Conservation (phyloP, 352 stramenopile genomes). For the Globisporangium mamillatum region DNA sequence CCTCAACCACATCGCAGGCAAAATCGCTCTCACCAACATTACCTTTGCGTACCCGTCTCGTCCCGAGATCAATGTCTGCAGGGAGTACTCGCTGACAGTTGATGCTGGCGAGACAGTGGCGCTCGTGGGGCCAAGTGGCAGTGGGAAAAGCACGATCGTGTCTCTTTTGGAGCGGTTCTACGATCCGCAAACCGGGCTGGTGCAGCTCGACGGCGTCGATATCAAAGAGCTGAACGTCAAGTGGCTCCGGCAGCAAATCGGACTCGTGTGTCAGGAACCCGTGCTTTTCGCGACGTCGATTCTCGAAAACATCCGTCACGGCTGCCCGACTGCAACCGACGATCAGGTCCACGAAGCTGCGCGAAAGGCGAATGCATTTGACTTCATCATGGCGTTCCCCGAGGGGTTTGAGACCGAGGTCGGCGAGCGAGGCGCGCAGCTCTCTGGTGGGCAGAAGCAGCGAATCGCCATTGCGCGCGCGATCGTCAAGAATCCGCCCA, state of each 20-base stretch:
- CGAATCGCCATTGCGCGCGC: slow-evolving; percentile 18
- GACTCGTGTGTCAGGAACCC: slow-evolving; percentile 88
- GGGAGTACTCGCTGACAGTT: slow-evolving; percentile 56
- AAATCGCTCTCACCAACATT: slow-evolving; percentile 85
- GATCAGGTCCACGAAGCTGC: slow-evolving; percentile 42
- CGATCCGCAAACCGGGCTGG: slow-evolving; percentile 36
- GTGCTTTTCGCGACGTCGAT: slow-evolving; percentile 40
- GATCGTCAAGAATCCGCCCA: slow-evolving; percentile 86
- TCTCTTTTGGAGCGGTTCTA: slow-evolving; percentile 15
- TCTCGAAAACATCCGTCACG: slow-evolving; percentile 79
- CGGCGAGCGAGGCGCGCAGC: slow-evolving; percentile 78
- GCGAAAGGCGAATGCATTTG: slow-evolving; percentile 78
- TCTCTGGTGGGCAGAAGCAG: slow-evolving; percentile 44
- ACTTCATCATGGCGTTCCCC: slow-evolving; percentile 90
- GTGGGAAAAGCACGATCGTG: slow-evolving; percentile 13
- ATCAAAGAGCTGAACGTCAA: slow-evolving; percentile 76
- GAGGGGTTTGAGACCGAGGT: slow-evolving; percentile 88
- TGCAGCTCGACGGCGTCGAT: slow-evolving; percentile 42
- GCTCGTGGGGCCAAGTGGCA: slow-evolving; percentile 12
- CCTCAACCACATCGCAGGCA: slow-evolving; percentile 25
- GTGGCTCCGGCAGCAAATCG: slow-evolving; percentile 75
- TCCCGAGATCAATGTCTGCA: slow-evolving; percentile 54
- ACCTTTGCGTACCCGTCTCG: slow-evolving; percentile 64
- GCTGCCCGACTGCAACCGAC: slow-evolving; percentile 50
- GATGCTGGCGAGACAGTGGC: slow-evolving; percentile 58